A percentile compares a stretch with the other conserved stretches of the same genome.
Evolutionary conservation across 2,329 filamentous ascomycete species (phyloP).

Genomic region (Hypoxylon sp.): DNA sequence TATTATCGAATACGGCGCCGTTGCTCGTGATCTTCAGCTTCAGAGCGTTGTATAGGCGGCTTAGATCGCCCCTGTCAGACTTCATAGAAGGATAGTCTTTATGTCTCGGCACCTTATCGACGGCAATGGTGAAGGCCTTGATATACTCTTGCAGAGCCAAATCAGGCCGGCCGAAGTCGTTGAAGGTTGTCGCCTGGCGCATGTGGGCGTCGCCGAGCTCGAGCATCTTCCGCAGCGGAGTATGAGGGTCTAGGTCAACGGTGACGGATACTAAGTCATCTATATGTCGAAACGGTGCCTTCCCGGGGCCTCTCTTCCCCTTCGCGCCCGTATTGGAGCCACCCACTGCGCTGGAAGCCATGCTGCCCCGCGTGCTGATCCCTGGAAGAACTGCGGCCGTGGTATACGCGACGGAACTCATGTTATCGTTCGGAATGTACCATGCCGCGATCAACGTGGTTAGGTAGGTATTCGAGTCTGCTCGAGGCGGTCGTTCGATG

Average conservation of each 20-base stretch:
- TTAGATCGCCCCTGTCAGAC: conserved; percentile 58
- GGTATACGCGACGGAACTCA: conserved; percentile 39
- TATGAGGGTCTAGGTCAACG: conserved; percentile 56
- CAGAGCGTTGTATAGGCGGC: conserved; percentile 58
- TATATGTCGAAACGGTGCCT: conserved; percentile 58
- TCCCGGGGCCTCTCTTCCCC: conserved; percentile 33
- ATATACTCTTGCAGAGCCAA: conserved; percentile 85
- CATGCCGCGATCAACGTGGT: conserved; percentile 1
- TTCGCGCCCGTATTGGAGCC: conserved; percentile 11
- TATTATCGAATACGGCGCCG: conserved; percentile 60
- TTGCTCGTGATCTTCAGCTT: conserved; percentile 59
- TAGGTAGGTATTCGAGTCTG: too few species aligned
- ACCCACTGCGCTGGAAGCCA: conserved; percentile 30
- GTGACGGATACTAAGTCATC: conserved; percentile 59
- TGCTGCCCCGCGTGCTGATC: conserved; percentile 20
- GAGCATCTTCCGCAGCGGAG: conserved; percentile 62
- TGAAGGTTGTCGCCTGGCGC: conserved; percentile 66
- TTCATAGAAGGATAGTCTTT: conserved; percentile 74
- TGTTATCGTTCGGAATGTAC: conserved; percentile 25
- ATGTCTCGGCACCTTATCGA: conserved; percentile 79
- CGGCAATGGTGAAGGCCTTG: conserved; percentile 78
- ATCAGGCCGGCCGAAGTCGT: conserved; percentile 73
- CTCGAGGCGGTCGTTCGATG: too few species aligned
- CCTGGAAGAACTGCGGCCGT: conserved; percentile 17
- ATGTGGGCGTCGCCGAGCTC: conserved; percentile 61